These are phyloP conservation scores for Fusarium globosum DNA, from an alignment of 2,329 filamentous ascomycete genomes.

Conservation along the genomic window DNA sequence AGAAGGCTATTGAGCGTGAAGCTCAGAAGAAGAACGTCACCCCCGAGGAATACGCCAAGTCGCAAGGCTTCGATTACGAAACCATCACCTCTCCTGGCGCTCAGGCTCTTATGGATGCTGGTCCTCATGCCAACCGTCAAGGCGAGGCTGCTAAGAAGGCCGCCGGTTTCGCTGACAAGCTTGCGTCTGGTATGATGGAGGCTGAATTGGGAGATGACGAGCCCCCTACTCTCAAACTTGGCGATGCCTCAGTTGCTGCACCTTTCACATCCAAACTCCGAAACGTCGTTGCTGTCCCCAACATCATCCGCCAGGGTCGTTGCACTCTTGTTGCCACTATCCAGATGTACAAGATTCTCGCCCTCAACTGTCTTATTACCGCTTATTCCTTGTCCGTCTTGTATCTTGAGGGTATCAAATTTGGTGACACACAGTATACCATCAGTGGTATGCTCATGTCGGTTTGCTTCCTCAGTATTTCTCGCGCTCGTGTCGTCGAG, in stretches of 20 bases:
- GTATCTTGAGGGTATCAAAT: slow-evolving; percentile 98
- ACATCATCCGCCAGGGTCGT: slow-evolving; percentile 97
- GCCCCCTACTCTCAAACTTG: slow-evolving; percentile 94
- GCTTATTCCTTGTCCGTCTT: slow-evolving; percentile 97
- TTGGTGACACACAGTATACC: slow-evolving; percentile 96
- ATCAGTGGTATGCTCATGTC: slow-evolving; percentile 99
- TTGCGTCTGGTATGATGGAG: slow-evolving; percentile 90
- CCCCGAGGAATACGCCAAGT: slow-evolving; percentile 66
- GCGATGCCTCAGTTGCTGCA: slow-evolving; percentile 95
- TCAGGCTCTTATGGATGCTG: slow-evolving; percentile 63
- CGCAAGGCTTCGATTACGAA: slow-evolving; percentile 65
- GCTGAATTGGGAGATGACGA: slow-evolving; percentile 87
- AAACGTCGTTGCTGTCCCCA: slow-evolving; percentile 96
- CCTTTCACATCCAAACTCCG: slow-evolving; percentile 98
- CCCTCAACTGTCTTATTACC: slow-evolving; percentile 96
- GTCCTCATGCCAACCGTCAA: slow-evolving; percentile 50
- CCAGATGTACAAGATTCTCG: slow-evolving; percentile 99
- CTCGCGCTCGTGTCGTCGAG: slow-evolving; percentile 96
- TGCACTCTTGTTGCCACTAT: slow-evolving; percentile 98
- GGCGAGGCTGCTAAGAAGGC: slow-evolving; percentile 78
- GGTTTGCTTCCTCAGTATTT: slow-evolving; percentile 98
- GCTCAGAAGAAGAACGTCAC: slow-evolving; percentile 80
- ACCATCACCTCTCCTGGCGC: slow-evolving; percentile 76
- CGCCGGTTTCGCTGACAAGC: slow-evolving; percentile 83
- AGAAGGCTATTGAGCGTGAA: slow-evolving; percentile 90